Conservation (phyloP, 2,329 filamentous ascomycete species). For the Magnaporthales sp. region DNA sequence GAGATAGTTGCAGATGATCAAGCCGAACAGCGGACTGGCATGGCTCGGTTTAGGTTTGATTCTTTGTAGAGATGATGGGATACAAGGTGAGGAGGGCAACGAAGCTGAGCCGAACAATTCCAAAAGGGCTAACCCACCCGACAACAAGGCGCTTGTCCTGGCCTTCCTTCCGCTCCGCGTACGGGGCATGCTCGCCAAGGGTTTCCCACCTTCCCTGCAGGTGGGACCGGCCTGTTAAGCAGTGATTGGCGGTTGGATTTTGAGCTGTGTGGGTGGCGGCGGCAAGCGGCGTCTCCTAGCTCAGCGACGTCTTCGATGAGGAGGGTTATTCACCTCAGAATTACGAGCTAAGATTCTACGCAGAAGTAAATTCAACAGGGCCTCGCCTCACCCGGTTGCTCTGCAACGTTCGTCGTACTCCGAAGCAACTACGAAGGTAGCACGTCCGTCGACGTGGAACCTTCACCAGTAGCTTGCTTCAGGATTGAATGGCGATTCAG, state of each 20-base stretch:
- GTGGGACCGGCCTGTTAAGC: neutral
- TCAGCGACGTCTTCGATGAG: neutral
- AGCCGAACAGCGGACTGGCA: neutral
- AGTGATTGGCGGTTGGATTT: neutral
- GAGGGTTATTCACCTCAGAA: neutral
- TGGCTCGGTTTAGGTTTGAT: neutral
- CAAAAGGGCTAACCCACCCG: neutral
- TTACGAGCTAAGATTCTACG: neutral
- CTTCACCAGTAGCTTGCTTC: neutral
- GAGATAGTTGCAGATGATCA: neutral
- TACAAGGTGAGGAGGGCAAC: neutral
- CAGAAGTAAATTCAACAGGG: neutral
- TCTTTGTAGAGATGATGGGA: neutral
- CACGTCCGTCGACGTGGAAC: neutral
- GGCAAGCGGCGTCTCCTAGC: neutral
- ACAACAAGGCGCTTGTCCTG: neutral
- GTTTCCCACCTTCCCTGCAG: neutral
- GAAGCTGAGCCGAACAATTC: neutral
- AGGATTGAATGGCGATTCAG: neutral
- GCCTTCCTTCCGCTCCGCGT: neutral
- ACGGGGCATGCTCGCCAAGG: neutral
- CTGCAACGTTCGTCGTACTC: neutral
- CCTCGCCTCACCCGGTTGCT: neutral
- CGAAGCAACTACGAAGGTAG: neutral
- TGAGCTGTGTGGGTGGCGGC: neutral